Evolutionary conservation across 2,329 filamentous ascomycete species (phyloP).

Genomic region (Xenoacremonium recifei): DNA sequence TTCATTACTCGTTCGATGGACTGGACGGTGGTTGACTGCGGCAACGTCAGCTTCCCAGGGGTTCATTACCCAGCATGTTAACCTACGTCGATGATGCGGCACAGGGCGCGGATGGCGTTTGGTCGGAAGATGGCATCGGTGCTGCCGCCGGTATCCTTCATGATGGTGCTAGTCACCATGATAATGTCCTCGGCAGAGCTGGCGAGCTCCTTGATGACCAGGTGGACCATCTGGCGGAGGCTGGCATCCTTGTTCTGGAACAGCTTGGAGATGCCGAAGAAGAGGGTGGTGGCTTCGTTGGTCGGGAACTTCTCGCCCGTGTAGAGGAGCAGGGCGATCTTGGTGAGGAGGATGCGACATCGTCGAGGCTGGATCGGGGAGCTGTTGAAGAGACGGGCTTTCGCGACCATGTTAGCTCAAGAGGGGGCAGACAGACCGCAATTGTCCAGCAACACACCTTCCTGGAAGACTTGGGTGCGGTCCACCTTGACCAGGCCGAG

Average conservation of each 20-base stretch:
- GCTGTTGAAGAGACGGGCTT: slow-evolving; percentile 96
- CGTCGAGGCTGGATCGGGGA: slow-evolving; percentile 94
- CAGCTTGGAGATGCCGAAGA: slow-evolving; percentile 98
- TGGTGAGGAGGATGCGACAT: slow-evolving; percentile 96
- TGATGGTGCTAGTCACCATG: slow-evolving; percentile 99
- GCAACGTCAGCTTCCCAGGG: slow-evolving; percentile 26
- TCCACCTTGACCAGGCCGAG: slow-evolving; percentile 94
- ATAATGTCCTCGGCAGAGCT: slow-evolving; percentile 97
- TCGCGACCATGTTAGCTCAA: slow-evolving; percentile 35
- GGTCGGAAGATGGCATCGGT: slow-evolving; percentile 92
- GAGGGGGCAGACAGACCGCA: slow-evolving; percentile 25
- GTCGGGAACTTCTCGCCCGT: slow-evolving; percentile 96
- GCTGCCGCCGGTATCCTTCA: slow-evolving; percentile 97
- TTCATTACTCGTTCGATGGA: slow-evolving; percentile 98
- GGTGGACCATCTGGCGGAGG: slow-evolving; percentile 96
- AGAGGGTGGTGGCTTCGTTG: slow-evolving; percentile 95
- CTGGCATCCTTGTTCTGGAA: slow-evolving; percentile 99
- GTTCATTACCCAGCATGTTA: slow-evolving; percentile 12
- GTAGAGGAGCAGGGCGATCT: slow-evolving; percentile 94
- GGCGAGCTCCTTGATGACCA: slow-evolving; percentile 96
- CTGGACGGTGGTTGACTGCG: slow-evolving; percentile 86
- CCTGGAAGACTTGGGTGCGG: slow-evolving; percentile 96
- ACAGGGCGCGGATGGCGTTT: slow-evolving; percentile 93
- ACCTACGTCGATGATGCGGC: slow-evolving; percentile 91
- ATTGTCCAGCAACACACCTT: slow-evolving; percentile 65